Percentiles rank a stretch among this genome's conserved stretches.
Conservation (phyloP, 345 rosid genomes). For the Lepidium africanum region DNA sequence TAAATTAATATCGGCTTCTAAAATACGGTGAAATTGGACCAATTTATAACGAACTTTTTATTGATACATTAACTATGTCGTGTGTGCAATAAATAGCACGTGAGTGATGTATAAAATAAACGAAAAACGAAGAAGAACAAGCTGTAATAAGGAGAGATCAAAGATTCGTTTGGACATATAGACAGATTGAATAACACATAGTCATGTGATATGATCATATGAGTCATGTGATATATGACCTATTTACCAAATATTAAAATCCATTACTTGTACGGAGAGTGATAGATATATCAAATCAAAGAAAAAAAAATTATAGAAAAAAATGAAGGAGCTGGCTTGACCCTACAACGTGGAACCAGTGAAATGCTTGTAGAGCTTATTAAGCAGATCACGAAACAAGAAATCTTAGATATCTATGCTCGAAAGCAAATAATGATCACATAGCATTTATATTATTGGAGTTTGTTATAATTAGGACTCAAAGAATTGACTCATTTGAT, state of each 20-base stretch:
- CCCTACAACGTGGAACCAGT: slow-evolving; percentile 21
- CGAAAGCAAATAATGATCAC: background rate
- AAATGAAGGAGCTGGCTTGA: slow-evolving; percentile 10
- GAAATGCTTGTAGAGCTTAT: background rate
- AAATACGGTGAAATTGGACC: background rate
- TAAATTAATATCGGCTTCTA: background rate
- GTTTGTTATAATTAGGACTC: too few relatives aligned
- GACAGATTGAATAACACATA: background rate
- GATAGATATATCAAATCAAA: background rate
- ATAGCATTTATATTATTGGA: background rate
- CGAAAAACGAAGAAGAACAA: background rate
- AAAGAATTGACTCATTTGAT: too few relatives aligned
- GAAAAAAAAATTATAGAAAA: background rate
- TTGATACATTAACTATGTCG: slow-evolving; percentile 3
- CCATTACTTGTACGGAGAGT: background rate
- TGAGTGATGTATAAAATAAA: background rate
- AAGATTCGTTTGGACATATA: slow-evolving; percentile 15
- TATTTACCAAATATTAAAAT: background rate
- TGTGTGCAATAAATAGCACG: slow-evolving; percentile 6
- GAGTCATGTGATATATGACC: slow-evolving; percentile 15
- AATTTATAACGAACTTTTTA: background rate
- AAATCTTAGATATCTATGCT: background rate
- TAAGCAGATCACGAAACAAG: background rate
- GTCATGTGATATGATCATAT: slow-evolving; percentile 21
- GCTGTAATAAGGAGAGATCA: slow-evolving; percentile 6